Evolutionary conservation across 768 basidiomycete genomes (phyloP).

Genomic region (Holtermannia corniformis): DNA sequence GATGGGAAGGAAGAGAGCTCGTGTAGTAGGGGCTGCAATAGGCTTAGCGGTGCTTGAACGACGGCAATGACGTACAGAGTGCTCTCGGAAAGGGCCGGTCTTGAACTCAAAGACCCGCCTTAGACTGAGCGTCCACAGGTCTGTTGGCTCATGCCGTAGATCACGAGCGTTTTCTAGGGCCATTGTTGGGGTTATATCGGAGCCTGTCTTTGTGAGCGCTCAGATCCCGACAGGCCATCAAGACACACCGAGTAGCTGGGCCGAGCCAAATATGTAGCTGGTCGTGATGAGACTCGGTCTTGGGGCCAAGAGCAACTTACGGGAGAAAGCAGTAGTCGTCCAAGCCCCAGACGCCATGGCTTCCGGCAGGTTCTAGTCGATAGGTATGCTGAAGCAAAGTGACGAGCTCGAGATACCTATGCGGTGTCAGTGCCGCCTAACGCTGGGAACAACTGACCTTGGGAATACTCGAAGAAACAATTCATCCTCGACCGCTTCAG

Average conservation of each 20-base stretch:
- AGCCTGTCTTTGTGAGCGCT: conserved; percentile 1
- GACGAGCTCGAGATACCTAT: conserved; percentile 67
- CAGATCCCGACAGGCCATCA: not conserved
- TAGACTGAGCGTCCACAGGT: conserved; percentile 67
- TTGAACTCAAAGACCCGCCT: conserved; percentile 58
- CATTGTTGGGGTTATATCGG: conserved; percentile 14
- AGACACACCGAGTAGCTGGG: conserved; percentile 51
- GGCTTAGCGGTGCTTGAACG: conserved; percentile 23
- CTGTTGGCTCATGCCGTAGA: not conserved
- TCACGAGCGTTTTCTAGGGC: conserved; percentile 12
- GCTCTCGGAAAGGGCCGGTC: conserved; percentile 79
- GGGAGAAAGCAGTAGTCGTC: conserved; percentile 85
- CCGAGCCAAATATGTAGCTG: conserved; percentile 76
- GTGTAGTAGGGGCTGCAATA: conserved; percentile 58
- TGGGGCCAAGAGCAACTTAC: conserved; percentile 11
- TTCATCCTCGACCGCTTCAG: conserved; percentile 35
- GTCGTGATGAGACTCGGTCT: not conserved
- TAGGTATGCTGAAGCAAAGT: conserved; percentile 84
- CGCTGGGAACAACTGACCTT: conserved; percentile 16
- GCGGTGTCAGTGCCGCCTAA: conserved; percentile 38
- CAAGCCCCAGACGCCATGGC: conserved; percentile 95
- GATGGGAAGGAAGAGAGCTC: conserved; percentile 75
- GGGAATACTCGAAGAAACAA: conserved; percentile 37
- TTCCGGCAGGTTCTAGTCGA: conserved; percentile 87
- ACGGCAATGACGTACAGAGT: conserved; percentile 46